Base-by-base conservation (phyloP, 1,284 basidiomycete species). In the Apiotrichum laibachii region DNA sequence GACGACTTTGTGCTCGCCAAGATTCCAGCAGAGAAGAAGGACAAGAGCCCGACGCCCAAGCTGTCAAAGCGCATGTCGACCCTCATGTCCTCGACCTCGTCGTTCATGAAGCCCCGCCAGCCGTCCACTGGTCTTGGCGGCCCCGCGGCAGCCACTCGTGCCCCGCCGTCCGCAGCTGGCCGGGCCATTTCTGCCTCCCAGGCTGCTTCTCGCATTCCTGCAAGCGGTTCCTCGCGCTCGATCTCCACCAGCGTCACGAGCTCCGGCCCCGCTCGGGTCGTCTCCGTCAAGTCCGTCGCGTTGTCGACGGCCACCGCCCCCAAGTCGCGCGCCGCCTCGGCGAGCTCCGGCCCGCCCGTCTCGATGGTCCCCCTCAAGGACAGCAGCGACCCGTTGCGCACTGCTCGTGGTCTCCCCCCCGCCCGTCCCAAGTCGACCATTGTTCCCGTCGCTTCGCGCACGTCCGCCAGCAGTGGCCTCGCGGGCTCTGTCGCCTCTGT, bases 361-460 rank as follows among this genome's bases (percentile, higher is more conserved):
- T 50, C 59, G 0, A 58, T 35, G 15, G 49, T 50, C 26, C 59
- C 62, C 7, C 48, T 63, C 21, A 63, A 63, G 49, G 62, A 63
- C 19, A 15, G 52, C 55, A 57, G 48, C n/a, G 35, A 43, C 15
- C 48, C 1, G 47, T 44, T 0, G 13, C 26, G 33, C 35, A 43
- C 42, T 21, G 18, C 40, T 18, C 42, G 26, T 11, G n/a, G 26
- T 2, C 39, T 22, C 11, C 37, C 45, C 18, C 40, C 31, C 2
- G 26, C 45, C 12, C 35, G 35, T 11, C 18, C 49, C 19, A 34
- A 12, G 16, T 16, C 51, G 15, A 8, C 39, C 39, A 18, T 51
- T 15, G 31, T 53, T 0, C 54, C 61, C 13, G 46, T 56, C 2
- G 39, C 53, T 35, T 48, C 42, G 18, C 26, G 26, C 26, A 31